Percentiles rank a stretch among this genome's conserved stretches.
phyloP scores from a whole-genome alignment of 2,329 filamentous ascomycete genomes.

The Orbilia quercus region DNA sequence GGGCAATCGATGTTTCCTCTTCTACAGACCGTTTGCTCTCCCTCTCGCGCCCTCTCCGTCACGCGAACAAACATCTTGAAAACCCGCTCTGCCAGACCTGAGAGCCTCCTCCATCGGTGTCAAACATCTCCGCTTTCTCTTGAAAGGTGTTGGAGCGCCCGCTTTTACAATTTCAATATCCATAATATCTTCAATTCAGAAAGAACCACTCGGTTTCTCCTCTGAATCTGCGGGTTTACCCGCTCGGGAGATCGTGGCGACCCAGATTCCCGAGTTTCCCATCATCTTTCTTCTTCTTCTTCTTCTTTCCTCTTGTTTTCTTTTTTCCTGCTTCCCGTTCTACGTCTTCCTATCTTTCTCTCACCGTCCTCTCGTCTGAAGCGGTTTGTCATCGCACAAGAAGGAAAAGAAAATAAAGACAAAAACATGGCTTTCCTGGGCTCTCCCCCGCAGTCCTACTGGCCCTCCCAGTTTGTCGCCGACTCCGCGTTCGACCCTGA shows the following conservation, averaged over 20 bases:
- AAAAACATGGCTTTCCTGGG: slow-evolving; percentile 54
- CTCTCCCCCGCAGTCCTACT: slow-evolving; percentile 51
- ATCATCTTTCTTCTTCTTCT: neutral
- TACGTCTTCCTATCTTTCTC: slow-evolving; percentile 12
- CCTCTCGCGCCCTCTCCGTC: neutral
- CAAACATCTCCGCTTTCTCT: slow-evolving; percentile 38
- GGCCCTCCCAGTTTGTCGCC: slow-evolving; percentile 51
- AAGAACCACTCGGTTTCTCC: neutral
- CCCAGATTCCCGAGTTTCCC: slow-evolving; percentile 4
- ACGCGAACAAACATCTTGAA: slow-evolving; percentile 14
- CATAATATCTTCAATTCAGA: too few relatives aligned
- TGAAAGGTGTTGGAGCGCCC: slow-evolving; percentile 4
- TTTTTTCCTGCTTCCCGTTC: neutral
- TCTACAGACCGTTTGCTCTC: neutral
- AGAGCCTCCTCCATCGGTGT: slow-evolving; percentile 10
- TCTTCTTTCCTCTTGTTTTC: slow-evolving; percentile 10
- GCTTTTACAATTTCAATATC: neutral
- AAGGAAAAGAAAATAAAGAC: too few relatives aligned
- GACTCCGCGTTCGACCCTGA: slow-evolving; percentile 53
- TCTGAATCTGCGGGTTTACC: slow-evolving; percentile 3
- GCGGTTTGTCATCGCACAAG: slow-evolving; percentile 34
- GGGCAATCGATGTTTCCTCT: neutral
- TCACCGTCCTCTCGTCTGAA: neutral
- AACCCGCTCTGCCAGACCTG: too few relatives aligned
- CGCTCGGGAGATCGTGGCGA: slow-evolving; percentile 21